Percentiles rank a stretch among this genome's conserved stretches.
Conservation (phyloP, 1,284 basidiomycete species). For the Trametes polyzona region DNA sequence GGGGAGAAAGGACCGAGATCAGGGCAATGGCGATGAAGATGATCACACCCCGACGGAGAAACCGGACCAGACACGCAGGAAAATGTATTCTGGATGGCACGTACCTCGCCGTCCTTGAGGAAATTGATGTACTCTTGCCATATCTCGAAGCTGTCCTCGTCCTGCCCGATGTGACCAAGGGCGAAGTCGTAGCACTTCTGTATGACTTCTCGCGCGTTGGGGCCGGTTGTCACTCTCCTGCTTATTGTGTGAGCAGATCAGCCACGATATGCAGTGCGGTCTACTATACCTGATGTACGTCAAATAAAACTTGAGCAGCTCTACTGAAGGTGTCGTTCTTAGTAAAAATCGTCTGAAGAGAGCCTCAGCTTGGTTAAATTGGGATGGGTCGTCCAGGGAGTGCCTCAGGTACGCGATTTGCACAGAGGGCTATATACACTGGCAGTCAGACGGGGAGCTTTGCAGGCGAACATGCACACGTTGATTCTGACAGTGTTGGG, state of each 20-base stretch:
- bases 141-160: conserved; percentile 77
- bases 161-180: conserved; percentile 86
- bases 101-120: conserved; percentile 77
- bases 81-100: conserved; percentile 24
- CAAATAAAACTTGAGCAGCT: conserved; percentile 87
- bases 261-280: no score
- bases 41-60: no score
- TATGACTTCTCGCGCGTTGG: conserved; percentile 71
- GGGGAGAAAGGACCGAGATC: no score
- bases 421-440: conserved; percentile 61
- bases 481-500: conserved; percentile 69
- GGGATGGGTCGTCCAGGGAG: conserved; percentile 57
- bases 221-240: conserved; percentile 50
- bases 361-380: conserved; percentile 73
- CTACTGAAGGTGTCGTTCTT: conserved; percentile 81
- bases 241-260: neutral
- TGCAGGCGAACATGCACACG: conserved; percentile 14
- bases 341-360: conserved; percentile 80
- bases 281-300: conserved; percentile 74
- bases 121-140: conserved; percentile 86
- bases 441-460: conserved; percentile 20
- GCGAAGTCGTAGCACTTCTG: conserved; percentile 95
- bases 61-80: neutral
- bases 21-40: no score
- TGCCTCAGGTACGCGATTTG: conserved; percentile 86